phyloP scores from a whole-genome alignment of 805 yeast species.

The Candida germanica region DNA sequence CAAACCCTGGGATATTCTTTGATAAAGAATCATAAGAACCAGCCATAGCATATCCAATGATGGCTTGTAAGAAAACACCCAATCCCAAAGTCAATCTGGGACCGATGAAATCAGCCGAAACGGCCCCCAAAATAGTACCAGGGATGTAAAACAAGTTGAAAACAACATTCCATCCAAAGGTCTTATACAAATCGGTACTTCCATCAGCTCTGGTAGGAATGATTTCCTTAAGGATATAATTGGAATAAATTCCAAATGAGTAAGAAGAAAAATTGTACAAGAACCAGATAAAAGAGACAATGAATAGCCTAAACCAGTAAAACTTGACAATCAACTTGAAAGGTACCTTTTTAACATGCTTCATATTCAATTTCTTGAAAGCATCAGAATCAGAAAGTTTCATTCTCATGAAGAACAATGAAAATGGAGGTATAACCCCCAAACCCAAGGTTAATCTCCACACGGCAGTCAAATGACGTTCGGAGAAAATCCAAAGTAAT shows the following conservation, averaged over 20 bases:
- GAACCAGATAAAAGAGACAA: constrained; percentile 84
- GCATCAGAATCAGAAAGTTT: constrained; percentile 71
- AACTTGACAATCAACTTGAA: constrained; percentile 66
- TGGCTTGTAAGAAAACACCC: constrained; percentile 73
- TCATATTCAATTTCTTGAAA: constrained; percentile 69
- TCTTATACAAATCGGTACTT: constrained; percentile 59
- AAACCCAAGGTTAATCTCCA: constrained; percentile 92
- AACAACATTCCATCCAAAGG: constrained; percentile 92
- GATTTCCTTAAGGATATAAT: constrained; percentile 59
- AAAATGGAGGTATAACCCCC: constrained; percentile 84
- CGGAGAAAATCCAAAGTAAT: constrained; percentile 75
- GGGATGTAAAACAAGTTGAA: constrained; percentile 86
- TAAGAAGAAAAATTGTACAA: constrained; percentile 85
- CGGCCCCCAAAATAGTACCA: constrained; percentile 86
- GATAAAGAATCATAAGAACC: constrained; percentile 56
- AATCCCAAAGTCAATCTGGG: constrained; percentile 72
- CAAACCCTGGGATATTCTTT: constrained; percentile 69
- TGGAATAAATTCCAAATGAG: constrained; percentile 82
- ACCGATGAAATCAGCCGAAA: constrained; percentile 82
- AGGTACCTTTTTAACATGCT: constrained; percentile 56
- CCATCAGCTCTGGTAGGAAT: constrained; percentile 35
- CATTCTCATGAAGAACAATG: constrained; percentile 73
- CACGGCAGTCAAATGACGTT: constrained; percentile 68
- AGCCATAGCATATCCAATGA: constrained; percentile 82
- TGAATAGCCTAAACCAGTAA: constrained; percentile 75